Conservation (phyloP, 2,329 filamentous ascomycete genomes). For the Talaromyces piceae region DNA sequence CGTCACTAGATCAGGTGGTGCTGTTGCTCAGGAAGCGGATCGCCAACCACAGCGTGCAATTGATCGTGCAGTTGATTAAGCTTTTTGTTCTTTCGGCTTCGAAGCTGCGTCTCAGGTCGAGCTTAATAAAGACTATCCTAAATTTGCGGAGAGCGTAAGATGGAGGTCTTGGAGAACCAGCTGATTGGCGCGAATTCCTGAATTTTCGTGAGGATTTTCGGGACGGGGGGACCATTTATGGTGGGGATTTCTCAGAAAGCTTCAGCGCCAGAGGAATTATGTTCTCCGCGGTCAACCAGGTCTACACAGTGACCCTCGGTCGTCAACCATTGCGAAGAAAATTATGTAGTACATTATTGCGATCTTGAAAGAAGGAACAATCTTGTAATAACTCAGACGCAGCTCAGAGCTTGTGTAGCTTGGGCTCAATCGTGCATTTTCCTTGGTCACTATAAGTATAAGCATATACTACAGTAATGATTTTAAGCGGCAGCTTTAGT, state of each 20-base stretch:
- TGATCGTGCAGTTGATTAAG: not conserved
- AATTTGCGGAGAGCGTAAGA: not conserved
- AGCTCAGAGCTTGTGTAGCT: too few species aligned
- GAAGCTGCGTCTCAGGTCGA: not conserved
- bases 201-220: not conserved
- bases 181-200: not conserved
- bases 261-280: not conserved
- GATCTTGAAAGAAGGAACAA: too few species aligned
- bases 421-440: too few species aligned
- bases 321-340: too few species aligned
- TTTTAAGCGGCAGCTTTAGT: too few species aligned
- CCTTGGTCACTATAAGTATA: too few species aligned
- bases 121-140: not conserved
- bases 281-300: not conserved
- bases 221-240: not conserved
- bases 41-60: not conserved
- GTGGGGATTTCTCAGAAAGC: not conserved
- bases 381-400: too few species aligned
- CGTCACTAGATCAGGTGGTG: conserved; percentile 5
- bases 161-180: not conserved
- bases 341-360: too few species aligned
- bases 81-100: not conserved
- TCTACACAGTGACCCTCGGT: too few species aligned
- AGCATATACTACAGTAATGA: too few species aligned
- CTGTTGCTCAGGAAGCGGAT: not conserved